Percentiles rank a stretch among this genome's conserved stretches.
Conservation (phyloP, 768 basidiomycete species). For the Cyclocybe cylindracea region DNA sequence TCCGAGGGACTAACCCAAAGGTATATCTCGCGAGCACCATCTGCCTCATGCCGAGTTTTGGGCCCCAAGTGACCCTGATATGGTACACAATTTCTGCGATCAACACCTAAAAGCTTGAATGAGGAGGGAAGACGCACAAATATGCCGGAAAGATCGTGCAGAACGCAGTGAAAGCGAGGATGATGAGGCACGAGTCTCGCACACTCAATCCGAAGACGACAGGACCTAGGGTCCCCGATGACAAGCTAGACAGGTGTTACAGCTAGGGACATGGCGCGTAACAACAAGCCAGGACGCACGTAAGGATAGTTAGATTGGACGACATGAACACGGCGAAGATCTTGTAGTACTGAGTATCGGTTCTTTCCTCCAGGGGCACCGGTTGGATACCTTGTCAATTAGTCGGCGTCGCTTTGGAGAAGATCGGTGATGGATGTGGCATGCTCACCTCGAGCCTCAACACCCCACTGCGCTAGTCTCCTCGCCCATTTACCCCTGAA, state of each 20-base stretch:
- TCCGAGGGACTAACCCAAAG: slow-evolving; percentile 27
- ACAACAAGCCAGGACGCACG: slow-evolving; percentile 23
- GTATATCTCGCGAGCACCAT: slow-evolving; percentile 65
- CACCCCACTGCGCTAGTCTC: slow-evolving; percentile 8
- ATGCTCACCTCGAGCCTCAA: slow-evolving; percentile 13
- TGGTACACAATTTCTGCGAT: background rate
- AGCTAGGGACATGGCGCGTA: background rate
- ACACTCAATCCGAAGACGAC: slow-evolving; percentile 55
- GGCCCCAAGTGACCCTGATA: slow-evolving; percentile 68
- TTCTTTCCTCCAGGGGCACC: slow-evolving; percentile 53
- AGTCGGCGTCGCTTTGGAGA: background rate
- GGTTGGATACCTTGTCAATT: slow-evolving; percentile 48
- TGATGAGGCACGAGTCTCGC: slow-evolving; percentile 60
- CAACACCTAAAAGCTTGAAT: background rate
- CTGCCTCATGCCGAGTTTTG: slow-evolving; percentile 79
- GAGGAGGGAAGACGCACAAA: slow-evolving; percentile 34
- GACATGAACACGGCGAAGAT: slow-evolving; percentile 77
- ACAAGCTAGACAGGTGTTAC: slow-evolving; percentile 43
- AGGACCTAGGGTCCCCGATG: slow-evolving; percentile 65
- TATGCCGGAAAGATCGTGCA: slow-evolving; percentile 61
- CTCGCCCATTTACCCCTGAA: slow-evolving; percentile 4
- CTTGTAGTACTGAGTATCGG: slow-evolving; percentile 61
- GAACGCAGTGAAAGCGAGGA: slow-evolving; percentile 63
- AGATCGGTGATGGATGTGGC: background rate
- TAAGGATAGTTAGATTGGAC: slow-evolving; percentile 65